Conservation (phyloP, 495 filamentous ascomycete genomes). For the Penicillium canariense region DNA sequence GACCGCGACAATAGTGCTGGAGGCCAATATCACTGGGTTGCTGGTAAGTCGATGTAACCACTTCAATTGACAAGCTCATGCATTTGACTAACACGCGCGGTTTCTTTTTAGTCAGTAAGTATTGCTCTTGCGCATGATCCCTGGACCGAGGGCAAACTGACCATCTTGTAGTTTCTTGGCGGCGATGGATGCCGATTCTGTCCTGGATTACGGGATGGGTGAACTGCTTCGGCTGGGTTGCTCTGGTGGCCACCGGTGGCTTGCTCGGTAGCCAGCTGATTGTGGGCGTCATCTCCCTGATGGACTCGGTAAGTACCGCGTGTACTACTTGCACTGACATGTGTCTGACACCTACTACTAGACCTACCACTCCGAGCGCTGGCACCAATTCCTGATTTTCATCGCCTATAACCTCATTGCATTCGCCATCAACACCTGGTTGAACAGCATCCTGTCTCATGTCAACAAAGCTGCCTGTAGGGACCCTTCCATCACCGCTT, state of each 20-base stretch:
- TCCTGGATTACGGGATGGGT: slow-evolving; percentile 76
- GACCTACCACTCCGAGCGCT: slow-evolving; percentile 53
- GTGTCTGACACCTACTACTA: slow-evolving; percentile 11
- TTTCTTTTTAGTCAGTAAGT: background rate
- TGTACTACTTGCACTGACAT: no score
- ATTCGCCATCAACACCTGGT: slow-evolving; percentile 66
- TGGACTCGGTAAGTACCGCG: slow-evolving; percentile 42
- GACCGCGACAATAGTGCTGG: slow-evolving; percentile 38
- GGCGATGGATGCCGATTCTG: slow-evolving; percentile 58
- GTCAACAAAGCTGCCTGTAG: slow-evolving; percentile 59
- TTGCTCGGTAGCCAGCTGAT: slow-evolving; percentile 58
- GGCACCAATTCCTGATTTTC: slow-evolving; percentile 77
- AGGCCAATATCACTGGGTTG: slow-evolving; percentile 77
- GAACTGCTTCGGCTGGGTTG: slow-evolving; percentile 71
- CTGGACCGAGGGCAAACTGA: slow-evolving; percentile 20
- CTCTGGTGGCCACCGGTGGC: slow-evolving; percentile 48
- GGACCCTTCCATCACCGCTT: slow-evolving; percentile 1
- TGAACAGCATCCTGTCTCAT: slow-evolving; percentile 58
- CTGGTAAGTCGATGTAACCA: slow-evolving; percentile 30
- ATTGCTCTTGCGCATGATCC: background rate
- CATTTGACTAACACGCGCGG: background rate
- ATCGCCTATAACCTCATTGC: slow-evolving; percentile 61
- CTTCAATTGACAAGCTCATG: background rate
- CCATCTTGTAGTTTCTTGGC: slow-evolving; percentile 35
- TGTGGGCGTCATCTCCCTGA: slow-evolving; percentile 55